A percentile compares a stretch with the other conserved stretches of the same genome.
Evolutionary conservation across 2,329 filamentous ascomycete species (phyloP).

Genomic region (Penicillium freii): DNA sequence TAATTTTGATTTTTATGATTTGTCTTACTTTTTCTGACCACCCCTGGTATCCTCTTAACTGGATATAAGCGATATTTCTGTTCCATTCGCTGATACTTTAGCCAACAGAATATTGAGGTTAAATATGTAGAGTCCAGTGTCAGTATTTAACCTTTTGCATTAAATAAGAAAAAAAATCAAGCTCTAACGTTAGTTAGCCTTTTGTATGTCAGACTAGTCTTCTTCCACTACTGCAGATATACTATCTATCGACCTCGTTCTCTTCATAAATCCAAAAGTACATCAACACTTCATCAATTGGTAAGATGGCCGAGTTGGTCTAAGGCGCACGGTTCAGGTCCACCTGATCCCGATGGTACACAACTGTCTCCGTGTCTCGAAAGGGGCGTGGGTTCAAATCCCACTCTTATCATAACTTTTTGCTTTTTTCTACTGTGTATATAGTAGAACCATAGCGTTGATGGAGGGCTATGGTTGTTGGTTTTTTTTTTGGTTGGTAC

Average conservation of each 20-base stretch:
- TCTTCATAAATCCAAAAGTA: neutral
- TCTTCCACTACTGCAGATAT: too few species aligned
- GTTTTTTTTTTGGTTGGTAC: neutral
- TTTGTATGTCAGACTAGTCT: too few species aligned
- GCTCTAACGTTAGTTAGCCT: neutral
- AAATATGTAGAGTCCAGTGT: too few species aligned
- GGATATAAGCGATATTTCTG: neutral
- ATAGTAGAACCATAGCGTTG: neutral
- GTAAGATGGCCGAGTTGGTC: conserved; percentile 40
- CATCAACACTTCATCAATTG: neutral
- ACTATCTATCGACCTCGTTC: too few species aligned
- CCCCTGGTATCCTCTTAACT: neutral
- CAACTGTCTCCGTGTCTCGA: conserved; percentile 14
- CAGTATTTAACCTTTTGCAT: too few species aligned
- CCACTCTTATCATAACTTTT: conserved; percentile 13
- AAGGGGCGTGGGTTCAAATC: conserved; percentile 16
- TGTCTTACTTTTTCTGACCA: neutral
- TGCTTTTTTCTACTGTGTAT: too few species aligned
- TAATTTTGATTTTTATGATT: neutral
- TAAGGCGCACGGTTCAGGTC: conserved; percentile 38
- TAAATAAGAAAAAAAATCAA: neutral
- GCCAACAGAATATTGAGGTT: too few species aligned
- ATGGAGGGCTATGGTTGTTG: neutral
- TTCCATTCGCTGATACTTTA: neutral
- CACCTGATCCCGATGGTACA: conserved; percentile 23